Evolutionary conservation across 768 basidiomycete genomes (phyloP), one percentile per base, ranked within the genome.

Genomic region (Favolaschia claudopus): DNA sequence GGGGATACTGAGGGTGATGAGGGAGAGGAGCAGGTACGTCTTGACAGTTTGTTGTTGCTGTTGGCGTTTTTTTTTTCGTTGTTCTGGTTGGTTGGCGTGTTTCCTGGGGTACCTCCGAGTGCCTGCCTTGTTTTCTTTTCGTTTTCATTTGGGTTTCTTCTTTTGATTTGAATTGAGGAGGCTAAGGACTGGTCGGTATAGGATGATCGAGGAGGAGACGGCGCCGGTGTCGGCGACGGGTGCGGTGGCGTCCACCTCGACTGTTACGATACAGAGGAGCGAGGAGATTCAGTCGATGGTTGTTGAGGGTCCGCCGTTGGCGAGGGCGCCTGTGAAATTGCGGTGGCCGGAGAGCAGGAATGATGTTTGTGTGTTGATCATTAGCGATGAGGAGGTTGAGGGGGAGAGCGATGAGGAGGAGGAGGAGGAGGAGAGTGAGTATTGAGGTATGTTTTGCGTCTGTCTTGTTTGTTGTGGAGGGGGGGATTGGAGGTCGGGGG

Each of bases 1-100:
- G 19, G 61, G 55, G 9, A 74, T 87, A 5, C 62, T 83, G 68
- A 70, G 65, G 9, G 64, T 76, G 20, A 78, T 87, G 76, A 77
- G 81, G 40, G 79, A 84, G 70, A 77, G 76, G 63, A 81, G 74
- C 62, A 79, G 84, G 86, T 88, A 77, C 74, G 85, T 84, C 19
- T n/a, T n/a, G n/a, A n/a, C n/a, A 19, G 32, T n/a, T 33, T 33
- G n/a, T n/a, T 42, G 43, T 42, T 46, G 17, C 22, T 13, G 7
- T 47, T 39, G 39, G 48, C 34, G 28, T 36, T n/a, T 34, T 54
- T 36, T 44, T 17, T 57, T n/a, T 12, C 37, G 19, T n/a, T 20
- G 22, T 27, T 31, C 33, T 32, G 28, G n/a, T 27, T 22, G n/a
- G 38, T 44, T 63, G 32, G 54, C 59, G 32, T 12, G 27, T 14